These are phyloP conservation scores for Osmanthus fragrans DNA, from an alignment of 257 asterid species.

Conservation along the genomic window DNA sequence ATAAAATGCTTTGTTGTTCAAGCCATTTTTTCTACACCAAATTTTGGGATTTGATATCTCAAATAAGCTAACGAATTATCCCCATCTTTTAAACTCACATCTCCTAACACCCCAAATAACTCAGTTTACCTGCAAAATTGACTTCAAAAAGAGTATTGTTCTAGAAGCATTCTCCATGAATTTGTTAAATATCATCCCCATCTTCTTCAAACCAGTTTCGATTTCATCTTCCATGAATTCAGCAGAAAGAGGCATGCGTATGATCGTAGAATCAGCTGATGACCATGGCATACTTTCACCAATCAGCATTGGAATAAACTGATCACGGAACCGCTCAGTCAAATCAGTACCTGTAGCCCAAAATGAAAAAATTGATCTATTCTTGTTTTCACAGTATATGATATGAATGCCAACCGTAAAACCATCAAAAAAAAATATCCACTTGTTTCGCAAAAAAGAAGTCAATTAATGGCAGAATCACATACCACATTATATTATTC, in stretches of 20 bases:
- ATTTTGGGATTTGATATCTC: neutral
- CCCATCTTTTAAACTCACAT: neutral
- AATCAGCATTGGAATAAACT: slow-evolving; percentile 80
- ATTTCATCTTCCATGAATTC: slow-evolving; percentile 58
- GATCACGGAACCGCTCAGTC: slow-evolving; percentile 77
- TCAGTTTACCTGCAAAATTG: slow-evolving; percentile 70
- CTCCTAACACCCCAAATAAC: slow-evolving; percentile 12
- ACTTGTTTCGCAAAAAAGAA: neutral
- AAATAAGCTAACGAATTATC: neutral
- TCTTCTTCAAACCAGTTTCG: slow-evolving; percentile 48
- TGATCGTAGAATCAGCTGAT: slow-evolving; percentile 59
- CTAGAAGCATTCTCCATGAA: slow-evolving; percentile 78
- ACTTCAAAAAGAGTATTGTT: slow-evolving; percentile 66
- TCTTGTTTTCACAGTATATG: slow-evolving; percentile 23
- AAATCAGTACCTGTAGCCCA: slow-evolving; percentile 74
- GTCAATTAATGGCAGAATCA: neutral
- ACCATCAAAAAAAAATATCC: slow-evolving; percentile 7
- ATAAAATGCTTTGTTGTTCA: slow-evolving; percentile 1
- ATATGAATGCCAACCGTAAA: slow-evolving; percentile 6
- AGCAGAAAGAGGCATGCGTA: slow-evolving; percentile 90
- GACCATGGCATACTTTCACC: slow-evolving; percentile 74
- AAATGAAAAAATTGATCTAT: slow-evolving; percentile 19
- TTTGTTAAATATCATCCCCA: slow-evolving; percentile 52
- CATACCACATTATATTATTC: neutral
- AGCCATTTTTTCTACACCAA: slow-evolving; percentile 5